Base-by-base conservation (phyloP, 1,139 yeast species). In the Saccharomyces hybrid region DNA sequence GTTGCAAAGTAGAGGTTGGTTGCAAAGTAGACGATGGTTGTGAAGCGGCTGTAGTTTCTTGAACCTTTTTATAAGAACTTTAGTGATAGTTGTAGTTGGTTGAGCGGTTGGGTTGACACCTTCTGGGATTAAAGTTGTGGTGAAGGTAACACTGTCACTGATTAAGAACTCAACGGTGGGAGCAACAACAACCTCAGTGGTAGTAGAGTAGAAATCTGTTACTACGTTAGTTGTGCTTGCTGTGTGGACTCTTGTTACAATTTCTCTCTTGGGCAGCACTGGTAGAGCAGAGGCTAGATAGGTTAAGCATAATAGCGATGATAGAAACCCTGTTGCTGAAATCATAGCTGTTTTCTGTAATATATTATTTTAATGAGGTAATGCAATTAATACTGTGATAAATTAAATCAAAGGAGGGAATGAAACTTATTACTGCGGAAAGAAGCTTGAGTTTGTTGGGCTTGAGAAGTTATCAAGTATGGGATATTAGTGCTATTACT, bases 101-200 rank as follows among this genome's bases (percentile, higher is more conserved):
- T 56, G 62, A 51, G 65, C 66, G 26, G 68, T 64, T 14, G 74
- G 60, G 34, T 68, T 62, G 26, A 64, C 73, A 48, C 69, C 70
- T 48, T 59, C 63, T 31, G 70, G 68, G 44, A 68, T 61, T 57
- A 79, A 70, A 49, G 88, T 83, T 59, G 74, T 74, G 7, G 90
- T 84, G 61, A 77, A 81, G 44, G 87, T 81, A 41, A 74, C 80
- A 56, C 81, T 86, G 65, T 81, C 79, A 47, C 86, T 80, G 54
- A 85, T 77, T 50, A 83, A 74, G 47, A 83, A 74, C 65, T 84
- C 81, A 32, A 85, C 89, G n/a, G 88, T 82, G 52, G 90, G 88
- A 55, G 85, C 80, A 57, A 78, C 75, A 29, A 80, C 73, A 8
- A 86, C 78, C 48, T 83, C 77, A 4, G 86, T 82, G 7, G 84